Base-by-base conservation (phyloP, 2,329 filamentous ascomycete genomes). In the Amphichorda felina region DNA sequence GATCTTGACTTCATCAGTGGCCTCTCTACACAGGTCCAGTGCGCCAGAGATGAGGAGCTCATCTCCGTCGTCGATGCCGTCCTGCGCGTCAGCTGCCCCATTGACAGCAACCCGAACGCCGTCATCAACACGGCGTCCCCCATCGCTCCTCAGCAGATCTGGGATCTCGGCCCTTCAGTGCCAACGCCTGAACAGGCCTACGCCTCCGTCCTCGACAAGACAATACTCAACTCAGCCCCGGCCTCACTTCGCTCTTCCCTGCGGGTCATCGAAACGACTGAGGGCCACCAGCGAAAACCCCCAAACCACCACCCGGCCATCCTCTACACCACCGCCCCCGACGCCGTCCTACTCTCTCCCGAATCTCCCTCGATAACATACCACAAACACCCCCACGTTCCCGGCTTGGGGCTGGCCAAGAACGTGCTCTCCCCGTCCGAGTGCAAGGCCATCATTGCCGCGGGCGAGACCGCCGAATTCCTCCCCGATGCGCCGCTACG, bases 1-100 rank as follows among this genome's bases (percentile, higher is more conserved):
- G 78, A 82, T 47, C 59, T 83, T 18, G 79, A 83, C 45, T 72
- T 82, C 17, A 72, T 82, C 34, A 79, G 73, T 43, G 77, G 77
- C 2, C 56, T 82, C 7, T 74, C 74, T 4, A 72, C 74, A 16
- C 61, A 70, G 36, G 59, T 70, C 0, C 61, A 61, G 2, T 63
- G 63, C 3, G 54, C 57, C 31, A 50, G 51, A 27, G 11, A 53
- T 3, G 45, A 59, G 36, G 70, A 79, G 36, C 60, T 77, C 1
- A 61, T 83, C 8, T 51, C 58, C 17, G 74, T 81, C 0, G 59
- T 83, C 17, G 79, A 83, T 47, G 68, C 74, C 2, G 67, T 83
- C 4, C 50, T 82, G 5, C 63, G 79, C 14, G 68, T 79, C 8
- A 78, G 70, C 17, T 75, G 78, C 0, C 71, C 75, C 0, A 67